Base-by-base conservation (phyloP, 2,329 filamentous ascomycete genomes). In the Phaeosphaeria sp. region DNA sequence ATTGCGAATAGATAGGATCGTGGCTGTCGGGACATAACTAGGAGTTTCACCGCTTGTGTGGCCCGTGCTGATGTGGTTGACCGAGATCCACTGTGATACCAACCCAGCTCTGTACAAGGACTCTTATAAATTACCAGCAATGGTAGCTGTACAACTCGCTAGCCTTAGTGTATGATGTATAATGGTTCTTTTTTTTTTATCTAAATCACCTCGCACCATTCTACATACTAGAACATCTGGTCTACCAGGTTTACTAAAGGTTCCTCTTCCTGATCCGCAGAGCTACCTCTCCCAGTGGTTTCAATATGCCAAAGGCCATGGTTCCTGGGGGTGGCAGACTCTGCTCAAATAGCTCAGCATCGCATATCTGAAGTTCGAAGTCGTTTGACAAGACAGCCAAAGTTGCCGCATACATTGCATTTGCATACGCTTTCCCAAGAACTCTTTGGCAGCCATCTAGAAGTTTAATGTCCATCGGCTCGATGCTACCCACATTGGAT, bases 341-440 rank as follows among this genome's bases (percentile, higher is more conserved):
- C n/a, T 50, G 53, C 10, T 71, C 69, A 4, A 64, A 55, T 11
- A 49, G 46, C 1, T 69, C 69, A 1, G 54, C 30, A 43, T 73
- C 71, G 23, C 65, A 71, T 4, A 72, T 41, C 23, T 72, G 59
- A 7, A 72, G 46, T 22, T 74, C 71, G 20, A 70, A 74, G 27
- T 71, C 68, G 10, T 49, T 60, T 11, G 70, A 46, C 13, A 74
- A 22, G 2, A 74, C 63, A 5, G 61, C 61, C 4, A 72, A 42
- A 7, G 71, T 71, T 1, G 64, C 65, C 21, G 61, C 54, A 36
- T 70, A 63, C n/a, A 73, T 52, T 7, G 61, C 57, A 36, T 61
- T 55, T 9, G 60, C 33, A 20, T 70, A 67, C 9, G 58, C 52
- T 10, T 48, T 55, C 5, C 66, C 68, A 13, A 67, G 52, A 11